phyloP scores from a whole-genome alignment of 495 filamentous ascomycete genomes.

The Umbilicaria muhlenbergii region DNA sequence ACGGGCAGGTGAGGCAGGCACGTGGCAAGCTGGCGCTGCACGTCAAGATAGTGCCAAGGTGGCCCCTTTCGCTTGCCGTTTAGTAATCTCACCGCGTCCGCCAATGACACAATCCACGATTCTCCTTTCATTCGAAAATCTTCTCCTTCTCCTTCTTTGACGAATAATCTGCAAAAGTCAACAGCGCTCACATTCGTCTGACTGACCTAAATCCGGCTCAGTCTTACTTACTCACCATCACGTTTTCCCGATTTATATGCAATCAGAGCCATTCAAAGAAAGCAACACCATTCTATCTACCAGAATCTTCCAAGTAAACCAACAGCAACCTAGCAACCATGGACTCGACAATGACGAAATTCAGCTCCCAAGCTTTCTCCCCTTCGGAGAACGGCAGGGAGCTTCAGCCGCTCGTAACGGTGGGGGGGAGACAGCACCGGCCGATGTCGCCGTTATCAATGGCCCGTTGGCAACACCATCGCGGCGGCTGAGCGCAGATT shows the following conservation, averaged over 20 bases:
- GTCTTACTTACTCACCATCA: constrained; percentile 33
- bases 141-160: too few relatives aligned
- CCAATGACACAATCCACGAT: too few relatives aligned
- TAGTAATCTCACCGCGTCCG: too few relatives aligned
- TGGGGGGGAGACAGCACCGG: constrained; percentile 9
- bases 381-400: constrained; percentile 9
- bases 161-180: too few relatives aligned
- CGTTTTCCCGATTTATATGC: constrained; percentile 64
- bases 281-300: constrained; percentile 34
- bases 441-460: constrained; percentile 21
- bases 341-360: constrained; percentile 43
- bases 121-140: too few relatives aligned
- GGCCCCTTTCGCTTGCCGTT: too few relatives aligned
- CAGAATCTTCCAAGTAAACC: constrained; percentile 26
- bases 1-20: too few relatives aligned
- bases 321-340: constrained; percentile 47
- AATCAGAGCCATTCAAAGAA: constrained; percentile 56
- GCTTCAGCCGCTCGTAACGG: constrained; percentile 10
- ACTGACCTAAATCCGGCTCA: constrained; percentile 45
- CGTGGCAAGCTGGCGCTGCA: too few relatives aligned
- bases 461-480: constrained; percentile 15
- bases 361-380: constrained; percentile 16
- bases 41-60: too few relatives aligned
- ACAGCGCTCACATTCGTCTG: neutral
- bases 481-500: constrained; percentile 19